phyloP scores from a whole-genome alignment of 306 rosid species.

The Cicer pinnatifidum region DNA sequence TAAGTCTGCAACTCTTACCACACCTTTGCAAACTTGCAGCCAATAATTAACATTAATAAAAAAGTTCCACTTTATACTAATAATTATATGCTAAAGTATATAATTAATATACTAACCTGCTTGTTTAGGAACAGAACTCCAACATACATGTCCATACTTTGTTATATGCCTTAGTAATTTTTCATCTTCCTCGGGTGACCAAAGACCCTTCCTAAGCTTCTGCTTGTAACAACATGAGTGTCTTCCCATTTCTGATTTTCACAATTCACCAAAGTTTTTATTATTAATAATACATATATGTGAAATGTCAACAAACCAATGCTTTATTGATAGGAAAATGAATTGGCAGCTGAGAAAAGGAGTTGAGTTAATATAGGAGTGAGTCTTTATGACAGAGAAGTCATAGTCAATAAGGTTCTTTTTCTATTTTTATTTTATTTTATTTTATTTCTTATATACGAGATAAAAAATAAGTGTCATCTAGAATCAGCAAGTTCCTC shows the following conservation, averaged over 20 bases:
- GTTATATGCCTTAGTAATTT: slow-evolving; percentile 62
- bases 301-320: slow-evolving; percentile 49
- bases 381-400: slow-evolving; percentile 48
- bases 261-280: slow-evolving; percentile 40
- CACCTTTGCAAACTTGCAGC: slow-evolving; percentile 66
- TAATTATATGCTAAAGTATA: background rate
- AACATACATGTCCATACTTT: slow-evolving; percentile 64
- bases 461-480: no score
- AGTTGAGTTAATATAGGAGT: slow-evolving; percentile 59
- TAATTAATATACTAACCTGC: slow-evolving; percentile 49
- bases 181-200: slow-evolving; percentile 76
- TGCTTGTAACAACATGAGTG: slow-evolving; percentile 70
- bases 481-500: no score
- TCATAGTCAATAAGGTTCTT: slow-evolving; percentile 50
- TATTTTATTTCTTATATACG: no score
- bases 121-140: slow-evolving; percentile 75
- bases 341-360: slow-evolving; percentile 55
- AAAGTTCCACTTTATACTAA: background rate
- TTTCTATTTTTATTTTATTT: background rate
- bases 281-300: background rate
- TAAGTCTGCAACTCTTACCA: slow-evolving; percentile 72
- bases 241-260: slow-evolving; percentile 57
- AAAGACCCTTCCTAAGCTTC: slow-evolving; percentile 64
- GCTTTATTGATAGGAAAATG: slow-evolving; percentile 48
- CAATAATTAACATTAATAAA: background rate